These are phyloP conservation scores for Penicillium frequentans DNA, from an alignment of 2,329 filamentous ascomycete genomes.

Conservation along the genomic window DNA sequence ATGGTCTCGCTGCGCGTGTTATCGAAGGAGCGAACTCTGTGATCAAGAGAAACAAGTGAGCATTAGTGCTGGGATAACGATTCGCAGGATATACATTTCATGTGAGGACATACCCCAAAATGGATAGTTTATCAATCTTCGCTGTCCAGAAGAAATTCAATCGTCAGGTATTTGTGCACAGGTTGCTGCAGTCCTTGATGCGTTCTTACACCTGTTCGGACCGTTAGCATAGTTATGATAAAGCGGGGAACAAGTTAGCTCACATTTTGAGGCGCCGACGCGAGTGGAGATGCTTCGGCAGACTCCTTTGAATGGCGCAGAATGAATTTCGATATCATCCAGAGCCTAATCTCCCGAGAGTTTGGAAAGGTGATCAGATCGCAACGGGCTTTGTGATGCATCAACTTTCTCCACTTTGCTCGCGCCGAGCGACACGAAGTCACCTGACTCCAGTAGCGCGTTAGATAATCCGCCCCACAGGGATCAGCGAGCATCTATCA, in stretches of 20 bases:
- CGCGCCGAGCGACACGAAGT: constrained; percentile 24
- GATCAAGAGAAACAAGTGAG: constrained; percentile 2
- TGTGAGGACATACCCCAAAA: constrained; percentile 61
- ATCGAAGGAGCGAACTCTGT: constrained; percentile 79
- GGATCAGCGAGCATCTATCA: constrained; percentile 13
- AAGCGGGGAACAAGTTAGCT: constrained; percentile 6
- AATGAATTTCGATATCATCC: not conserved
- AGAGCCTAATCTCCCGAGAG: not conserved
- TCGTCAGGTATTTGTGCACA: not conserved
- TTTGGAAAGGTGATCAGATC: constrained; percentile 12
- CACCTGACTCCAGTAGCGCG: constrained; percentile 13
- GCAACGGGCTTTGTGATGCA: constrained; percentile 12
- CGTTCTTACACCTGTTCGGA: constrained; percentile 30
- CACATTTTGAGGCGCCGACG: constrained; percentile 17
- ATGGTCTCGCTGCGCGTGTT: constrained; percentile 74
- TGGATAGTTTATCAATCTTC: constrained; percentile 85
- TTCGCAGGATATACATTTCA: not conserved
- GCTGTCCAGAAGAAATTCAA: constrained; percentile 49
- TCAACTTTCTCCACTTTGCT: constrained; percentile 18
- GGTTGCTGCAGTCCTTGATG: not conserved
- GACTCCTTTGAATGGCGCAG: not conserved
- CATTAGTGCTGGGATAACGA: not conserved
- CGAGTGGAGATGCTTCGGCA: not conserved
- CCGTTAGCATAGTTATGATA: constrained; percentile 14
- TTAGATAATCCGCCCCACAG: constrained; percentile 15